phyloP scores from a whole-genome alignment of 176 grass and related monocot genomes.

The Secale cereale region DNA sequence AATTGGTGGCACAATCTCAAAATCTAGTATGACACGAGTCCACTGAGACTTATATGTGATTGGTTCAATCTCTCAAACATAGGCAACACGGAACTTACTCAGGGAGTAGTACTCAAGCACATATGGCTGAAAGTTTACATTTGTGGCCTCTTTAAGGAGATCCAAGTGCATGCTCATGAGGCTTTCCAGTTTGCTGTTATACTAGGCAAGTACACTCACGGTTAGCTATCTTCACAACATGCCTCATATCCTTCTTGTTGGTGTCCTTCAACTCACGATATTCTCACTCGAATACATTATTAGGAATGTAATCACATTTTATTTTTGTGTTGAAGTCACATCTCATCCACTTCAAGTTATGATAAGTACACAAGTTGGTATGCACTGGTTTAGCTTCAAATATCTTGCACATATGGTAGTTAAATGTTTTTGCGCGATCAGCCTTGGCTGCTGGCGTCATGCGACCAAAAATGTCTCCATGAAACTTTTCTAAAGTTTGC shows the following conservation, averaged over 20 bases:
- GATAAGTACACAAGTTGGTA: not conserved
- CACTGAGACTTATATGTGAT: not conserved
- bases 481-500: not conserved
- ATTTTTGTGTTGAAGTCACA: not conserved
- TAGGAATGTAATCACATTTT: not conserved
- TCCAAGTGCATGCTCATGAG: not conserved
- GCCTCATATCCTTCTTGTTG: not conserved
- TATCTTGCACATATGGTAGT: not conserved
- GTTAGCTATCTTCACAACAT: not conserved
- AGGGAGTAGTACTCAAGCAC: not conserved
- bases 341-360: not conserved
- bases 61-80: not conserved
- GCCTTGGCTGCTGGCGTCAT: not conserved
- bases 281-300: not conserved
- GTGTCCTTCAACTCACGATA: too few relatives aligned
- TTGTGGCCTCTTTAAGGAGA: not conserved
- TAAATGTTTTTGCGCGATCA: not conserved
- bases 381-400: not conserved
- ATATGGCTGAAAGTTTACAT: not conserved
- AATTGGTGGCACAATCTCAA: not conserved
- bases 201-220: not conserved
- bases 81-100: not conserved
- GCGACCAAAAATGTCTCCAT: not conserved
- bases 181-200: not conserved
- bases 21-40: not conserved